Base-by-base conservation (phyloP, 2,329 filamentous ascomycete species). In the Fonsecaea erecta region DNA sequence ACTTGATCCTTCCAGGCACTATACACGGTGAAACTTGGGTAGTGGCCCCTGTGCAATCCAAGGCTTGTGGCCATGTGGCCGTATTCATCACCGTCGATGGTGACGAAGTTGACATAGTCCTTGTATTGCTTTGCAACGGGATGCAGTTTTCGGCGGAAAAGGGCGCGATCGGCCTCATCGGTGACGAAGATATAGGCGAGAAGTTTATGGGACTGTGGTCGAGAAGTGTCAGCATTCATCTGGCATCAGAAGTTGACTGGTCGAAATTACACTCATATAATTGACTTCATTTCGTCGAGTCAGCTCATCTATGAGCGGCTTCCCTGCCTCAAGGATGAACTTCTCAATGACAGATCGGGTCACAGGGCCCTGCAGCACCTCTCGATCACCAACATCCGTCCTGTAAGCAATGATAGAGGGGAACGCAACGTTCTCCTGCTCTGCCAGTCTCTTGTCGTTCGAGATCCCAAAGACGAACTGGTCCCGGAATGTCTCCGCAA, bases 91-190 rank as follows among this genome's bases (percentile, higher is more conserved):
- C 75, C 74, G 63, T 84, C 80, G 1, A 83, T 78, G 0, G 80
- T 83, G 3, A 82, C 78, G 65, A 85, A 84, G 61, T 73, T 74
- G 12, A 85, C 75, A 62, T 82, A 84, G 12, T 83, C 81, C 60
- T 73, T 68, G 71, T 81, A 83, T 67, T 77, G 78, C 64, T 78
- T 79, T 1, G 83, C 82, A 1, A 83, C 70, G 3, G 77, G 75
- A 16, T 74, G 73, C 55, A 84, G 74, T 5, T 74, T 70, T 0
- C 70, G 52, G 3, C 76, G 71, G 69, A 79, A 83, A 1, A 63
- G 67, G 2, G 77, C 73, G 2, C 77, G 76, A 34, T 80, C 75
- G 8, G 64, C 32, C 0, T 73, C 60, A 8, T 68, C 71, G 9
- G 64, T 46, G 4, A 75, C 68, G 66, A 83, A 78, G 69, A 74